These are phyloP conservation scores for Pseudogymnoascus sp. DNA, from an alignment of 2,329 filamentous ascomycete genomes.

Conservation along the genomic window DNA sequence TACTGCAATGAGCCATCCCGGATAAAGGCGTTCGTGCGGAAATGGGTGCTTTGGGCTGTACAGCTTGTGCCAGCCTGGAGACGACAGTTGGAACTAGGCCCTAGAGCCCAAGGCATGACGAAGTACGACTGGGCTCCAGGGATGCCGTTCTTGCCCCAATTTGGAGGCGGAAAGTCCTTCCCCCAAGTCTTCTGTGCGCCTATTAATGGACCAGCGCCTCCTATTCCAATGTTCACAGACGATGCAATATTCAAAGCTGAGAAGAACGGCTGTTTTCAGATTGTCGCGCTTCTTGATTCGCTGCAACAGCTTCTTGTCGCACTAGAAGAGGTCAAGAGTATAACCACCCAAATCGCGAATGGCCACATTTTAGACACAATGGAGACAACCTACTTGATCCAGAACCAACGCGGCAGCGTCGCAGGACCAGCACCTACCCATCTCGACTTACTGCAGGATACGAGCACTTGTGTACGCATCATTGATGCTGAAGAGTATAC, in stretches of 20 bases:
- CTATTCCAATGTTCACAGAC: constrained; percentile 25
- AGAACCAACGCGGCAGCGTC: not conserved
- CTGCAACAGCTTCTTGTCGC: not conserved
- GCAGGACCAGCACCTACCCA: not conserved
- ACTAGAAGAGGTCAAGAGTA: not conserved
- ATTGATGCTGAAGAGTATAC: constrained; percentile 8
- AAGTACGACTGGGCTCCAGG: constrained; percentile 24
- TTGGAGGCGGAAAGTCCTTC: constrained; percentile 26
- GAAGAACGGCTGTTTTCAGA: constrained; percentile 27
- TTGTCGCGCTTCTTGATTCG: constrained; percentile 24
- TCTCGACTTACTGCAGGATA: not conserved
- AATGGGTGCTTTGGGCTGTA: constrained; percentile 27
- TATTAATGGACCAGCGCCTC: not conserved
- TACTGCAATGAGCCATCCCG: constrained; percentile 26
- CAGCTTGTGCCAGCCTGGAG: constrained; percentile 27
- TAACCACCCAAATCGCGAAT: not conserved
- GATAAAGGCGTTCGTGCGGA: constrained; percentile 27
- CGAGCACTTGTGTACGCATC: not conserved
- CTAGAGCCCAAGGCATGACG: constrained; percentile 25
- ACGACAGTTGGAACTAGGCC: constrained; percentile 25
- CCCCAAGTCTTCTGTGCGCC: constrained; percentile 29
- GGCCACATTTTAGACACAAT: not conserved
- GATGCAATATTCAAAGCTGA: constrained; percentile 25
- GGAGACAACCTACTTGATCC: not conserved
- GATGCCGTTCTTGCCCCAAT: constrained; percentile 27